Conservation (phyloP, 139 green algal genomes). For the Chlorella ohadii region DNA sequence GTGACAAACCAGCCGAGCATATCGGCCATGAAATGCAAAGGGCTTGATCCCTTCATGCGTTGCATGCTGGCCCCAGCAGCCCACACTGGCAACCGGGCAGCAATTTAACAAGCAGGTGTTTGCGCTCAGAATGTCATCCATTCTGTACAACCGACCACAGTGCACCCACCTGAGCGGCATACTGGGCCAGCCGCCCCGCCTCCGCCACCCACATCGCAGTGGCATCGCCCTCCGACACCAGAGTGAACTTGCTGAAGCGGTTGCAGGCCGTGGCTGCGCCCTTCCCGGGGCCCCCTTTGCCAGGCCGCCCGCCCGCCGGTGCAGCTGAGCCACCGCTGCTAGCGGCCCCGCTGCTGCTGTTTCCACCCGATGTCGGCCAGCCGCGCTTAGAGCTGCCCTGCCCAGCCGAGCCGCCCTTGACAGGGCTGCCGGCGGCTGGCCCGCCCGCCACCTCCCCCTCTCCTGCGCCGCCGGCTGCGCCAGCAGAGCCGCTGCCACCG, state of each 20-base stretch:
- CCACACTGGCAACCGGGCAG: no score
- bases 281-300: background rate
- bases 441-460: background rate
- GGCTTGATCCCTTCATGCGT: no score
- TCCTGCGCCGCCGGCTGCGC: no score
- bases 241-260: constrained; percentile 82
- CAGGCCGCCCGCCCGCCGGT: background rate
- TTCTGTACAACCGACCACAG: no score
- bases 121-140: no score
- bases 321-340: background rate
- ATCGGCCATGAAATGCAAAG: no score
- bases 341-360: background rate
- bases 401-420: background rate
- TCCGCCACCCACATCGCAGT: constrained; percentile 58
- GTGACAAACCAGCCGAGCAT: no score
- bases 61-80: no score
- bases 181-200: constrained; percentile 63
- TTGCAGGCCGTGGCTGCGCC: constrained; percentile 4
- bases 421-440: background rate
- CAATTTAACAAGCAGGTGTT: no score
- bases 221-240: constrained; percentile 42
- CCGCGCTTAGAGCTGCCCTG: background rate
- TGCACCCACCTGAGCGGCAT: constrained; percentile 46
- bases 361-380: background rate
- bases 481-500: background rate